These are phyloP conservation scores for Ganoderma boninense DNA, from an alignment of 1,284 basidiomycete species.

Conservation along the genomic window DNA sequence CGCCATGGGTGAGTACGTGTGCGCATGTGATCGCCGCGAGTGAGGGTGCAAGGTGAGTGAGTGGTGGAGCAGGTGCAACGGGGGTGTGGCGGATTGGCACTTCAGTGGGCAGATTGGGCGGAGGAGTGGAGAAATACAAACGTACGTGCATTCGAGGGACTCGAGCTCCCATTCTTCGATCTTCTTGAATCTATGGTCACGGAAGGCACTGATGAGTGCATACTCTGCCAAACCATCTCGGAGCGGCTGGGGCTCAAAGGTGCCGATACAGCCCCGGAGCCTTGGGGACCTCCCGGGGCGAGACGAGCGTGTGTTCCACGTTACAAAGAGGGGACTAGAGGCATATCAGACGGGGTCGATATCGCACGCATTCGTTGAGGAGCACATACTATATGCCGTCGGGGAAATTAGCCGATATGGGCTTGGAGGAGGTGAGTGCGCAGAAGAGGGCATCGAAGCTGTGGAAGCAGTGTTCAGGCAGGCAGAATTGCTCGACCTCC, in stretches of 20 bases:
- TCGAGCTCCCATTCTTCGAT: conserved; percentile 83
- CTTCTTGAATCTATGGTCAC: conserved; percentile 73
- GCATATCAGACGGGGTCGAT: conserved; percentile 11
- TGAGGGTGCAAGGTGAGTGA: not conserved
- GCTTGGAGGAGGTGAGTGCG: conserved; percentile 61
- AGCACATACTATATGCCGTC: conserved; percentile 75
- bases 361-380: not conserved
- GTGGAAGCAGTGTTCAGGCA: conserved; percentile 77
- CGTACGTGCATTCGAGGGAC: conserved; percentile 86
- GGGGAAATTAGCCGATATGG: conserved; percentile 65
- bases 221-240: conserved; percentile 88
- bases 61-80: too few relatives aligned
- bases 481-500: conserved; percentile 58
- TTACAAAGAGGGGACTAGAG: conserved; percentile 93
- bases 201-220: conserved; percentile 86
- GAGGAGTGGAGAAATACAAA: conserved; percentile 27
- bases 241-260: conserved; percentile 84
- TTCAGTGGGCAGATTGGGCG: conserved; percentile 18
- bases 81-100: conserved; percentile 1
- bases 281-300: conserved; percentile 66
- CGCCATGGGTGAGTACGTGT: not conserved
- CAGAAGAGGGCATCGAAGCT: conserved; percentile 85
- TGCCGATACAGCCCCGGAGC: conserved; percentile 95
- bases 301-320: conserved; percentile 85
- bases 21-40: not conserved